A percentile compares a stretch with the other conserved stretches of the same genome.
phyloP scores from a whole-genome alignment of 306 rosid species.

The Canavalia ensiformis region DNA sequence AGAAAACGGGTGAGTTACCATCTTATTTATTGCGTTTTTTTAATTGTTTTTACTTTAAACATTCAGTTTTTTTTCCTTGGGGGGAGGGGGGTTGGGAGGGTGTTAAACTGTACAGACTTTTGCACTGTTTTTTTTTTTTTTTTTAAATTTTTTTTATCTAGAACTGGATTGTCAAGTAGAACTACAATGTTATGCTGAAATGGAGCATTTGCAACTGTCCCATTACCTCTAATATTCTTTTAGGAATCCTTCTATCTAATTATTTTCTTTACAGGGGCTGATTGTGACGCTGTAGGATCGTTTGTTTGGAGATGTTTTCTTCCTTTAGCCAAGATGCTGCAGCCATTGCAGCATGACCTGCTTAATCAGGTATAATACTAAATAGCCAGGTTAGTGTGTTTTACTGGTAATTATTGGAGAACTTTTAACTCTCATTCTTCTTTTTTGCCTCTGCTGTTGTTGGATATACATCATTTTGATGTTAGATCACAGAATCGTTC shows the following conservation, averaged over 20 bases:
- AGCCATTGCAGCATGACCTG: constrained; percentile 59
- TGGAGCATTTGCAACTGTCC: constrained; percentile 13
- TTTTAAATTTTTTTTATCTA: neutral
- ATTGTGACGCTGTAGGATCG: constrained; percentile 54
- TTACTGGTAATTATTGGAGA: constrained; percentile 32
- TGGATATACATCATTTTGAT: constrained; percentile 46
- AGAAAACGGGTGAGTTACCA: constrained; percentile 65
- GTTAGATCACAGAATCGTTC: constrained; percentile 71
- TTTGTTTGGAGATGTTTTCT: constrained; percentile 76
- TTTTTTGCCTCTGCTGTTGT: constrained; percentile 26
- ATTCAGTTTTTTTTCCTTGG: neutral
- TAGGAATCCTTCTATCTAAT: constrained; percentile 18
- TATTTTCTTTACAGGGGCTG: constrained; percentile 57
- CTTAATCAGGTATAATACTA: constrained; percentile 70
- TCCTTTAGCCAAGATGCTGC: constrained; percentile 68
- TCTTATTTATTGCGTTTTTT: constrained; percentile 14
- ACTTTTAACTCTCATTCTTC: neutral
- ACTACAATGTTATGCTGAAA: constrained; percentile 28
- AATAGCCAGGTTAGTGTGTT: constrained; percentile 26
- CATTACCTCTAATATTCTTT: neutral
- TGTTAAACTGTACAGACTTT: neutral
- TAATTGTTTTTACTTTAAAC: neutral
- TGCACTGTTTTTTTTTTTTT: constrained; percentile 27
- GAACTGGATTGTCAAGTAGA: constrained; percentile 12
- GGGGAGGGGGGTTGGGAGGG: neutral